A percentile compares a stretch with the other conserved stretches of the same genome.
Conservation (phyloP, 179 eudicot genomes). For the Heliamphora pulchella region DNA sequence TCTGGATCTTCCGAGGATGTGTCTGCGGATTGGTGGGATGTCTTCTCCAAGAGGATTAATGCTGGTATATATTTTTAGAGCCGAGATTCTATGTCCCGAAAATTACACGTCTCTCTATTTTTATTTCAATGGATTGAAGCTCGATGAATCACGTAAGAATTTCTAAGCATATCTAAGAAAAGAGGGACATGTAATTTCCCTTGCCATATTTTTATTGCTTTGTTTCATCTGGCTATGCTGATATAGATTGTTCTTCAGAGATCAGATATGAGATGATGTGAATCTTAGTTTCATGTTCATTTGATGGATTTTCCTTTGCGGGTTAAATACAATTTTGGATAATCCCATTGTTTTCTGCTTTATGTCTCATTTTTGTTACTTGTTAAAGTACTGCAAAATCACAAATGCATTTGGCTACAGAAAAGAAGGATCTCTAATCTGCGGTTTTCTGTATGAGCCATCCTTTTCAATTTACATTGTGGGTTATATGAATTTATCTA, state of each 20-base stretch:
- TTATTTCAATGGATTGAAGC: no score
- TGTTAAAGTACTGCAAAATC: conserved; percentile 21
- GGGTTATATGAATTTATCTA: neutral
- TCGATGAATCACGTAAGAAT: no score
- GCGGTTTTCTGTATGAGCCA: neutral
- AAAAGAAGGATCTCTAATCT: conserved; percentile 21
- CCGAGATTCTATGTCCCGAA: conserved; percentile 7
- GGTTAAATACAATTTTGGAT: conserved; percentile 23
- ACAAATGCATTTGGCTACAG: conserved; percentile 18
- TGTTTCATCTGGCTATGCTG: neutral
- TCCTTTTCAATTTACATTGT: conserved; percentile 8
- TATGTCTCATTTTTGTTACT: conserved; percentile 22
- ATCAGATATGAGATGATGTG: conserved; percentile 4
- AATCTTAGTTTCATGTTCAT: conserved; percentile 19
- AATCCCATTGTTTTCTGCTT: conserved; percentile 21
- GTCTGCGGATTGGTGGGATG: conserved; percentile 60
- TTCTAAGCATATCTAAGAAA: no score
- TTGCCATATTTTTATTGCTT: no score
- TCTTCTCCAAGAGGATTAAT: conserved; percentile 40
- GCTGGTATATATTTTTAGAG: conserved; percentile 41
- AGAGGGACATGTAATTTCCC: no score
- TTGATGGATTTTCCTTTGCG: conserved; percentile 19
- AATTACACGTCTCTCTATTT: neutral
- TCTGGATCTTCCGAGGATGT: conserved; percentile 46
- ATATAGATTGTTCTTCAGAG: conserved; percentile 2